These are phyloP conservation scores for Phytopythium kandeliae DNA, from an alignment of 352 stramenopile species.

Conservation along the genomic window DNA sequence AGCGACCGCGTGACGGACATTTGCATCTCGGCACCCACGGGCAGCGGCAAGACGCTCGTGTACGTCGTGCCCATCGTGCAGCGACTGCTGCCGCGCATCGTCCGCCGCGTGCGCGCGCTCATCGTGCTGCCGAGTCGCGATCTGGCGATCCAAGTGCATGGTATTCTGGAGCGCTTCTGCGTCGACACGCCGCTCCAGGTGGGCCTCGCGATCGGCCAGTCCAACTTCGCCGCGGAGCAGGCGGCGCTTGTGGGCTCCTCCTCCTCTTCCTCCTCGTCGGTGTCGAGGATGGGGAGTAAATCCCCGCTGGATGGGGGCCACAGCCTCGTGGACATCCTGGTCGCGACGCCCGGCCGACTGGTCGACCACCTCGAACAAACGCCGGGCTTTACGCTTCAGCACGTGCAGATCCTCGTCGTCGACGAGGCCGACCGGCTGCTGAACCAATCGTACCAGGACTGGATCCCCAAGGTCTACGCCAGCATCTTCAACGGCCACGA, in stretches of 20 bases:
- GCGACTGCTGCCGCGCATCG: slow-evolving; percentile 66
- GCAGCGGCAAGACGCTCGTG: slow-evolving; percentile 96
- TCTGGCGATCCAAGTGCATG: slow-evolving; percentile 89
- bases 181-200: slow-evolving; percentile 78
- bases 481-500: slow-evolving; percentile 74
- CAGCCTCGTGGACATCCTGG: slow-evolving; percentile 94
- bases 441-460: slow-evolving; percentile 97
- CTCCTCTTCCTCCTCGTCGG: background rate
- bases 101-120: slow-evolving; percentile 90
- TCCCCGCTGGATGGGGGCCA: slow-evolving; percentile 39
- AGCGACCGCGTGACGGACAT: slow-evolving; percentile 88
- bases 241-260: slow-evolving; percentile 40
- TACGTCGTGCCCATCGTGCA: slow-evolving; percentile 97
- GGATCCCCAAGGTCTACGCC: slow-evolving; percentile 91
- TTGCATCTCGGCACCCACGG: slow-evolving; percentile 96
- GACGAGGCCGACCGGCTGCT: slow-evolving; percentile 97
- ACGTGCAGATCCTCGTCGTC: slow-evolving; percentile 95
- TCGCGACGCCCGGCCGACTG: slow-evolving; percentile 95
- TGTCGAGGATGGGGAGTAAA: background rate
- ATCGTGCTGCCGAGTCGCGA: slow-evolving; percentile 97
- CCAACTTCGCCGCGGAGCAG: slow-evolving; percentile 85
- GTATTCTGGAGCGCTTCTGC: slow-evolving; percentile 60
- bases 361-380: slow-evolving; percentile 97
- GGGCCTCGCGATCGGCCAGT: slow-evolving; percentile 90
- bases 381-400: slow-evolving; percentile 96